Conservation (phyloP, 441 rosid genomes). For the Eruca vesicaria region DNA sequence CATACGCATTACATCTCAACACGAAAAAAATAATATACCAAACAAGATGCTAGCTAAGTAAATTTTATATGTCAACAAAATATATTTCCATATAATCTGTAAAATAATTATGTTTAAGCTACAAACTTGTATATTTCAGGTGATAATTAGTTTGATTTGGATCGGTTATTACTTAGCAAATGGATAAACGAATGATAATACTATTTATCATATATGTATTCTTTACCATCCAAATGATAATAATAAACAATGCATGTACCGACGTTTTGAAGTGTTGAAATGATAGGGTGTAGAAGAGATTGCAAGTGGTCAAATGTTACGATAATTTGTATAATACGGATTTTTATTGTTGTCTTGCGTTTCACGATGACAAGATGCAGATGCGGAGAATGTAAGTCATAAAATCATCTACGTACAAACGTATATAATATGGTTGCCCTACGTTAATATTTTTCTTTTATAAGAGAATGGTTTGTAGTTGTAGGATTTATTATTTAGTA, state of each 20-base stretch:
- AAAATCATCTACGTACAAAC: constrained; percentile 7
- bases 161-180: not conserved
- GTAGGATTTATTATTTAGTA: not conserved
- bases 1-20: not conserved
- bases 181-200: not conserved
- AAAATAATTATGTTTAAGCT: not conserved
- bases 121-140: not conserved
- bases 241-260: not conserved
- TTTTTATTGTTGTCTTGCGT: constrained; percentile 9
- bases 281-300: constrained; percentile 7
- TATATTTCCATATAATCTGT: not conserved
- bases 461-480: not conserved
- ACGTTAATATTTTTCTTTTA: not conserved
- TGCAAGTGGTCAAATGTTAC: constrained; percentile 24
- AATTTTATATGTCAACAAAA: not conserved
- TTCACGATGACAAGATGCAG: constrained; percentile 27
- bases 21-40: not conserved
- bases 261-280: constrained; percentile 26
- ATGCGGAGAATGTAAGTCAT: constrained; percentile 19
- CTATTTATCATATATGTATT: not conserved
- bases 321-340: not conserved
- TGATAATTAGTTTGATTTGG: not conserved
- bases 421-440: constrained; percentile 1
- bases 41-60: not conserved
- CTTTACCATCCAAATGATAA: not conserved